Conservation (phyloP, 805 yeast genomes). For the Teunomyces aglyptinius region DNA sequence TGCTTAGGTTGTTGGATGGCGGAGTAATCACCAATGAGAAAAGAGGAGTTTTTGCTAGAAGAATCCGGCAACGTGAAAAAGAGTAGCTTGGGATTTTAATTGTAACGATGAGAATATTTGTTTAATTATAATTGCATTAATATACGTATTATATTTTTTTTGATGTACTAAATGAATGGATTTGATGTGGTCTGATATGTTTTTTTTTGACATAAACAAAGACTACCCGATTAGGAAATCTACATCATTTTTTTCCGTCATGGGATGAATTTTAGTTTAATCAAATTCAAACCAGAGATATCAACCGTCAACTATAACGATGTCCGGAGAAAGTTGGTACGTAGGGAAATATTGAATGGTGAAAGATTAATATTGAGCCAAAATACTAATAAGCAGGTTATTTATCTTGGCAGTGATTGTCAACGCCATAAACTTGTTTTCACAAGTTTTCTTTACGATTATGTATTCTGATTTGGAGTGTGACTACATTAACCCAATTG, state of each 20-base stretch:
- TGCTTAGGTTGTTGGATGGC: slow-evolving; percentile 39
- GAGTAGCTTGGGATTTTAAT: not conserved
- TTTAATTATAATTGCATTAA: not conserved
- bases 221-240: slow-evolving; percentile 4
- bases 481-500: slow-evolving; percentile 97
- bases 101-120: no score
- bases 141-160: no score
- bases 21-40: slow-evolving; percentile 17
- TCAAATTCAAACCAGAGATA: slow-evolving; percentile 1
- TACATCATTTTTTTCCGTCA: not conserved
- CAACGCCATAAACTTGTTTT: slow-evolving; percentile 84
- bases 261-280: slow-evolving; percentile 1
- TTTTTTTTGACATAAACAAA: not conserved
- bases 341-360: slow-evolving; percentile 8
- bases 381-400: slow-evolving; percentile 36
- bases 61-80: not conserved
- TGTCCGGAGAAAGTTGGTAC: slow-evolving; percentile 32
- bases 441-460: slow-evolving; percentile 93
- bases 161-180: not conserved
- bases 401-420: slow-evolving; percentile 76
- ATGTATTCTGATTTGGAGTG: slow-evolving; percentile 93
- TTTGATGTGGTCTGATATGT: not conserved
- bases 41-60: slow-evolving; percentile 3
- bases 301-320: slow-evolving; percentile 7
- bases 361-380: not conserved